These are phyloP conservation scores for Alternaria dauci DNA, from an alignment of 2,329 filamentous ascomycete species.

Conservation along the genomic window DNA sequence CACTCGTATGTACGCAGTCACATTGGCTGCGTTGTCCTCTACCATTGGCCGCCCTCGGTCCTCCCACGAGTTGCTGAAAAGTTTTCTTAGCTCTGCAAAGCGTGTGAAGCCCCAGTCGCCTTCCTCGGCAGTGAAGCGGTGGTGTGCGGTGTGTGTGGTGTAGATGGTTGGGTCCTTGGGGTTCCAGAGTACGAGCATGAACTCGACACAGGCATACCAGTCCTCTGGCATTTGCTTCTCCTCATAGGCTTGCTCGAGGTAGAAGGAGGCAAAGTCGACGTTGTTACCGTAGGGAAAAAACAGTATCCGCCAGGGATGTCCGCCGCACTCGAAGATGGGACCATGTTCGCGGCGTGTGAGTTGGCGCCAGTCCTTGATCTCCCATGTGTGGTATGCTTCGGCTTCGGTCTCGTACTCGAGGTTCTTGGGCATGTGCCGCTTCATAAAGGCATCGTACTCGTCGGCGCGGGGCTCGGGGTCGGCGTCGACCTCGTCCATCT, in stretches of 20 bases:
- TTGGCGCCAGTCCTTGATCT: conserved; percentile 81
- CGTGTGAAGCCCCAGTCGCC: conserved; percentile 99
- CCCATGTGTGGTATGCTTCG: conserved; percentile 83
- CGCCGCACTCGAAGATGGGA: conserved; percentile 84
- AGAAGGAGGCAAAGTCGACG: conserved; percentile 91
- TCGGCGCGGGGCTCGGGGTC: conserved; percentile 64
- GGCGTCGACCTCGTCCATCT: conserved; percentile 63
- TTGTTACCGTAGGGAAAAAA: conserved; percentile 97
- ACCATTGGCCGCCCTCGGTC: conserved; percentile 73
- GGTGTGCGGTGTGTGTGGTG: conserved; percentile 79
- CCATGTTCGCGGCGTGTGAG: conserved; percentile 84
- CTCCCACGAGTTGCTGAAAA: conserved; percentile 83
- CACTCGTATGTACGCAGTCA: conserved; percentile 83
- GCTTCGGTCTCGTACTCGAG: conserved; percentile 82
- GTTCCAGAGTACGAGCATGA: conserved; percentile 93
- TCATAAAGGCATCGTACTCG: conserved; percentile 83
- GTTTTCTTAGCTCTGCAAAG: conserved; percentile 85
- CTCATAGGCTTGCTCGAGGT: conserved; percentile 93
- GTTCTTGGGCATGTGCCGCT: conserved; percentile 76
- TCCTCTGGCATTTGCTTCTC: conserved; percentile 78
- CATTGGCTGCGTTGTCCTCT: conserved; percentile 78
- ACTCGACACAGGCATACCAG: conserved; percentile 97
- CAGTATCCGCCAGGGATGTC: conserved; percentile 91
- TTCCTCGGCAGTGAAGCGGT: conserved; percentile 95
- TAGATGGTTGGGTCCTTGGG: conserved; percentile 88